phyloP scores from a whole-genome alignment of 805 yeast genomes.

The Metschnikowia peoriensis region DNA sequence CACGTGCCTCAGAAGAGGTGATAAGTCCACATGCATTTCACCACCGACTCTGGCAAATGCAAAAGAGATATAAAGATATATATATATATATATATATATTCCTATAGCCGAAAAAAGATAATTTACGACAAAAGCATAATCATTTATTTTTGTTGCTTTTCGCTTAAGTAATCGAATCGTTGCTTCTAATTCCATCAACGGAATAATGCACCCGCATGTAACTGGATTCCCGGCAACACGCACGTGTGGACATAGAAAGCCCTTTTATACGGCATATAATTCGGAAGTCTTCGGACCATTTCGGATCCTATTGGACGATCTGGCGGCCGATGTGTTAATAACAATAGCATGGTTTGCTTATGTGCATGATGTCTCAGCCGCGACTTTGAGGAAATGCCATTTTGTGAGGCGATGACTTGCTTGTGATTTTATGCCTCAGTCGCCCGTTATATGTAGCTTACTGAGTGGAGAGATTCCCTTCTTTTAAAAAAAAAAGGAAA shows the following conservation, averaged over 20 bases:
- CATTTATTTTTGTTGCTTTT: not conserved
- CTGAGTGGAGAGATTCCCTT: no score
- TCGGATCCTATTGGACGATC: not conserved
- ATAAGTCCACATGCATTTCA: no score
- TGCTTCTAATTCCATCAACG: not conserved
- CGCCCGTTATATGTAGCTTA: no score
- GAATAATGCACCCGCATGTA: not conserved
- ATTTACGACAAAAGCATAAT: no score
- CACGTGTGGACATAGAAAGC: not conserved
- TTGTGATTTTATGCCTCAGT: not conserved
- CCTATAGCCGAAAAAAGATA: no score
- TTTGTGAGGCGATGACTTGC: not conserved
- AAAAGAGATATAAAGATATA: no score
- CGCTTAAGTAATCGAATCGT: not conserved
- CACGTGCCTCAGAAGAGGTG: no score
- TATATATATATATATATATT: no score
- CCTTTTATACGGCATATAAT: not conserved
- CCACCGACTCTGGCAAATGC: no score
- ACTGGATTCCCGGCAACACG: not conserved
- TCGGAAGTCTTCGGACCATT: not conserved
- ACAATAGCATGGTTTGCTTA: not conserved
- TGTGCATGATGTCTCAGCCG: not conserved
- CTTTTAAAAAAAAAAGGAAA: no score
- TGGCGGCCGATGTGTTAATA: not conserved
- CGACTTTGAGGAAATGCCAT: not conserved